phyloP scores from a whole-genome alignment of 768 basidiomycete species.

The Macrolepiota dolichaula region DNA sequence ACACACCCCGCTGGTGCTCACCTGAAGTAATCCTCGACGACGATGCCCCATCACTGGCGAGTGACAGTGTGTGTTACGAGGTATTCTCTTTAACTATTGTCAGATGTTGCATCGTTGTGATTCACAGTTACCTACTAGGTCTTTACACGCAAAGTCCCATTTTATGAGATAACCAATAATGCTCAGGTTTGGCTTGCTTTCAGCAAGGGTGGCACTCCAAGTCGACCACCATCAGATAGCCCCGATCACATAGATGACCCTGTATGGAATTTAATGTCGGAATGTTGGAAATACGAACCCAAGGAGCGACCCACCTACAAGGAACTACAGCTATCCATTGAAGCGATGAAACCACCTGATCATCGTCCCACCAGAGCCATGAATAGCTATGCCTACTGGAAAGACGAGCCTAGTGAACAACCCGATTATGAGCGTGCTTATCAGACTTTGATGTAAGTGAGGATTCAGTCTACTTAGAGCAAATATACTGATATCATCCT shows the following conservation, averaged over 20 bases:
- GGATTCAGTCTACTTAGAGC: too few relatives aligned
- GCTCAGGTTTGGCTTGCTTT: background rate
- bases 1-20: too few relatives aligned
- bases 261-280: background rate
- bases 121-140: background rate
- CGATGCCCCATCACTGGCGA: too few relatives aligned
- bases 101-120: background rate
- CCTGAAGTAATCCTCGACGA: background rate
- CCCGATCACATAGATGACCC: background rate
- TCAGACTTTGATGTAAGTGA: too few relatives aligned
- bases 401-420: background rate
- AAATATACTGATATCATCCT: too few relatives aligned
- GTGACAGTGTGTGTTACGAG: background rate
- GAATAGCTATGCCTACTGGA: background rate
- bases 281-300: background rate
- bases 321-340: background rate
- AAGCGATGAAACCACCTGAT: background rate
- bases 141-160: background rate
- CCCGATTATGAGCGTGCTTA: too few relatives aligned
- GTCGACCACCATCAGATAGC: background rate
- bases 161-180: background rate
- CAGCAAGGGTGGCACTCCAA: background rate
- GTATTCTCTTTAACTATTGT: background rate
- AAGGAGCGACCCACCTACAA: background rate
- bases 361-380: background rate